Evolutionary conservation across 225 moss, liverwort and hornwort species (phyloP).

Genomic region (Neckera pumila): DNA sequence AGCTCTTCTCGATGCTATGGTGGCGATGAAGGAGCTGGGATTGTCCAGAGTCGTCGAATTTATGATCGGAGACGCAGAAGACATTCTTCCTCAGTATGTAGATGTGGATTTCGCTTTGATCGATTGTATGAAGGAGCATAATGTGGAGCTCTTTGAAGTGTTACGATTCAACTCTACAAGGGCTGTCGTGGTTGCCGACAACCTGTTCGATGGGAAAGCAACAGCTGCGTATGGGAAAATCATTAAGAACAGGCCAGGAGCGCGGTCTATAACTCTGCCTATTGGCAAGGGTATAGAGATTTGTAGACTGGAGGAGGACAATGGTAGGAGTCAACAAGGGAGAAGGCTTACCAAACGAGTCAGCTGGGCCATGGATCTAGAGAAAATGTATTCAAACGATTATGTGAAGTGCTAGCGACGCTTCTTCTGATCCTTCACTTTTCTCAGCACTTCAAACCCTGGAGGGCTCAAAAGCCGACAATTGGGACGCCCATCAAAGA

Average conservation of each 20-base stretch:
- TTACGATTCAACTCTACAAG: conserved; percentile 55
- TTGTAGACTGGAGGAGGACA: conserved; percentile 47
- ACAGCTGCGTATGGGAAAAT: conserved; percentile 59
- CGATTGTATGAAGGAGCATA: conserved; percentile 60
- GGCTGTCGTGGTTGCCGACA: conserved; percentile 85
- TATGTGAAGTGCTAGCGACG: conserved; percentile 13
- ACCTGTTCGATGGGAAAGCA: conserved; percentile 63
- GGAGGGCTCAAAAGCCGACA: background rate
- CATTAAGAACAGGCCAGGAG: conserved; percentile 59
- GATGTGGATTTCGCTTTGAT: conserved; percentile 76
- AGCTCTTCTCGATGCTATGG: conserved; percentile 63
- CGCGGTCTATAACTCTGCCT: conserved; percentile 68
- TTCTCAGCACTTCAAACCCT: background rate
- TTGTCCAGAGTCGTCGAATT: conserved; percentile 78
- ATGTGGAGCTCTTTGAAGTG: conserved; percentile 51
- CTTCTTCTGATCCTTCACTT: background rate
- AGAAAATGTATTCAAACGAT: conserved; percentile 21
- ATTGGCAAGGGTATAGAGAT: conserved; percentile 86
- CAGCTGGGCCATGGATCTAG: conserved; percentile 38
- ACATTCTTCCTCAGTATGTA: conserved; percentile 43
- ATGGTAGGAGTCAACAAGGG: conserved; percentile 1
- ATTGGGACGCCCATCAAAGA: background rate
- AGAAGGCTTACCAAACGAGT: conserved; percentile 30
- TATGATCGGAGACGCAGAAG: conserved; percentile 62
- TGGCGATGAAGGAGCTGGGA: conserved; percentile 79